These are phyloP conservation scores for Scutellaria galericulata DNA, from an alignment of 257 asterid genomes.

Conservation along the genomic window DNA sequence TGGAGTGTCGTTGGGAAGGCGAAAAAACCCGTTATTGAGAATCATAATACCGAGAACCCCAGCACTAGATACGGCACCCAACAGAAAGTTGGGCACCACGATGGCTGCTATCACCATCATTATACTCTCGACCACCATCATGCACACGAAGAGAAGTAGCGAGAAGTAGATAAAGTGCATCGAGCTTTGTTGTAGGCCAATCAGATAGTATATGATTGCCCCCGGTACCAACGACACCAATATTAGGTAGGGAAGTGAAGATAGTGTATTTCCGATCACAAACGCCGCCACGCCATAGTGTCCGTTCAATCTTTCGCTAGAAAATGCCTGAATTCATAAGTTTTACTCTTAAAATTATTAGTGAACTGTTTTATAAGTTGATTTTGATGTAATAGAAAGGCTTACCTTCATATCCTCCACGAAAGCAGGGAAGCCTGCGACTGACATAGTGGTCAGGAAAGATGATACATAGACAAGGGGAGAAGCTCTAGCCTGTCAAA, in stretches of 20 bases:
- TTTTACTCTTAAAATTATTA: no score
- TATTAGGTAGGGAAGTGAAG: constrained; percentile 50
- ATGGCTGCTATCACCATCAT: constrained; percentile 55
- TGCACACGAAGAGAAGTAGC: constrained; percentile 40
- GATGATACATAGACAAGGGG: constrained; percentile 50
- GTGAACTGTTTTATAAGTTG: no score
- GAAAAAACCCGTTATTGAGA: constrained; percentile 49
- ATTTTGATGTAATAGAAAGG: background rate
- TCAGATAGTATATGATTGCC: constrained; percentile 47
- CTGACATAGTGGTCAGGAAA: constrained; percentile 60
- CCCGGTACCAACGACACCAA: constrained; percentile 46
- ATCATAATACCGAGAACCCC: constrained; percentile 54
- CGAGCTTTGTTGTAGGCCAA: constrained; percentile 43
- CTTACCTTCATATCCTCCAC: constrained; percentile 64
- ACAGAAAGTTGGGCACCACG: constrained; percentile 47
- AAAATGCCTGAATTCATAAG: constrained; percentile 23
- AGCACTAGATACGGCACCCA: constrained; percentile 49
- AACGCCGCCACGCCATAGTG: constrained; percentile 56
- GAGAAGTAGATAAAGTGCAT: constrained; percentile 47
- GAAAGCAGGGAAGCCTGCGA: constrained; percentile 65
- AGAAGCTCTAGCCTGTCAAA: constrained; percentile 51
- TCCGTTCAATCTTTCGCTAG: constrained; percentile 42
- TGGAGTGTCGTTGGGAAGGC: constrained; percentile 50
- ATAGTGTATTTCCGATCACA: constrained; percentile 49
- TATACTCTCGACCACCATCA: constrained; percentile 58